phyloP scores from a whole-genome alignment of 1,284 basidiomycete species.

The Pyrrhoderma lamaoense region DNA sequence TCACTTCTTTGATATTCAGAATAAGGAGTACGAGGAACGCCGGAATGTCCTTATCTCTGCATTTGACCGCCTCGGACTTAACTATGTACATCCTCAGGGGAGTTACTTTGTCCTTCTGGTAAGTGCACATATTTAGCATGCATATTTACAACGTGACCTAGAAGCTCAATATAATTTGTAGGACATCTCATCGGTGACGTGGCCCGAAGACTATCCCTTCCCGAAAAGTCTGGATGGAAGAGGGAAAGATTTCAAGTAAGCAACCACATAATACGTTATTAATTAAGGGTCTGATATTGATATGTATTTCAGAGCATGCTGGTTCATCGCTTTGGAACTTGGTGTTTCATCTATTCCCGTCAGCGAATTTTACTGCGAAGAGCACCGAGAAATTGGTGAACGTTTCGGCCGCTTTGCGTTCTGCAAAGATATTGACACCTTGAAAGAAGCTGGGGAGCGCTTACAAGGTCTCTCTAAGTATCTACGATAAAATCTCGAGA shows the following conservation, averaged over 20 bases:
- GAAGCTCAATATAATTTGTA: constrained; percentile 26
- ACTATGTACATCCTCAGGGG: constrained; percentile 84
- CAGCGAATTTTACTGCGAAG: constrained; percentile 91
- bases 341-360: constrained; percentile 91
- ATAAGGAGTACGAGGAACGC: constrained; percentile 75
- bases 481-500: constrained; percentile 28
- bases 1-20: constrained; percentile 77
- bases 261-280: constrained; percentile 18
- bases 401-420: constrained; percentile 85
- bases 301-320: constrained; percentile 54
- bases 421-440: constrained; percentile 85
- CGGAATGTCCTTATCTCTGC: constrained; percentile 65
- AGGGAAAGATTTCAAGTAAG: constrained; percentile 81
- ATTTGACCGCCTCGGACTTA: constrained; percentile 82
- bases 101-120: constrained; percentile 87
- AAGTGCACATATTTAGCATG: constrained; percentile 1
- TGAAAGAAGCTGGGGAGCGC: constrained; percentile 71
- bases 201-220: constrained; percentile 82
- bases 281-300: neutral
- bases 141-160: neutral
- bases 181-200: constrained; percentile 77
- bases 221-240: constrained; percentile 71
- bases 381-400: constrained; percentile 80
- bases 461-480: constrained; percentile 70
- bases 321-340: constrained; percentile 85